phyloP scores from a whole-genome alignment of 2,329 filamentous ascomycete genomes.

The Alternaria alternata region DNA sequence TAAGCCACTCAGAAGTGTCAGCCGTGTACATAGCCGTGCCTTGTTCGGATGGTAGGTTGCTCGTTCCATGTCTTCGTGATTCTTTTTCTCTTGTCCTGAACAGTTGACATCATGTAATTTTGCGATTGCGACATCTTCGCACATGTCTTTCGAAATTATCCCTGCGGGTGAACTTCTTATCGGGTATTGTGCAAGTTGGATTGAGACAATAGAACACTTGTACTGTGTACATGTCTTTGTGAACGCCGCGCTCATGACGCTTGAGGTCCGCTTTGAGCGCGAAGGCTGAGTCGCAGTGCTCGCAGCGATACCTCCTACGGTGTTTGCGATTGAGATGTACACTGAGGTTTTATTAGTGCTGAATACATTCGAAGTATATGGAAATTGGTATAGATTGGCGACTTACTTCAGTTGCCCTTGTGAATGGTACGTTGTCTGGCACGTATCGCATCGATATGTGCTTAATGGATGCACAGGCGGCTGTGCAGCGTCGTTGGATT shows the following conservation, averaged over 20 bases:
- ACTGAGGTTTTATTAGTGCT: constrained; percentile 1
- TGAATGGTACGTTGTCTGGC: constrained; percentile 5
- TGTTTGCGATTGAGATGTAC: constrained; percentile 27
- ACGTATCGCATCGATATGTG: constrained; percentile 2
- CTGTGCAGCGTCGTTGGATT: neutral
- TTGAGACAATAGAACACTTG: constrained; percentile 21
- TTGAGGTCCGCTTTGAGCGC: constrained; percentile 23
- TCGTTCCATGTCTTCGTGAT: no score
- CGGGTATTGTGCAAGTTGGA: constrained; percentile 10
- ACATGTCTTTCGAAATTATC: constrained; percentile 25
- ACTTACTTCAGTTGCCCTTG: constrained; percentile 20
- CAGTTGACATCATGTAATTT: neutral
- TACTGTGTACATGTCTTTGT: constrained; percentile 8
- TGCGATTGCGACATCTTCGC: constrained; percentile 10
- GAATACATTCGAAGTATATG: neutral
- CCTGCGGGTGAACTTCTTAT: constrained; percentile 17
- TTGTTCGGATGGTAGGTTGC: neutral
- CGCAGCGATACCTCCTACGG: constrained; percentile 19
- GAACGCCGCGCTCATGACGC: constrained; percentile 20
- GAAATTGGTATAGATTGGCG: neutral
- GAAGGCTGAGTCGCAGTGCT: constrained; percentile 14
- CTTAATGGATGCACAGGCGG: neutral
- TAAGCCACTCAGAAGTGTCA: neutral
- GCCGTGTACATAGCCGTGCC: neutral
- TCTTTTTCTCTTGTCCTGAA: neutral